Evolutionary conservation across 108 stramenopile genomes (phyloP).

Genomic region (Skeletonema marinoi): DNA sequence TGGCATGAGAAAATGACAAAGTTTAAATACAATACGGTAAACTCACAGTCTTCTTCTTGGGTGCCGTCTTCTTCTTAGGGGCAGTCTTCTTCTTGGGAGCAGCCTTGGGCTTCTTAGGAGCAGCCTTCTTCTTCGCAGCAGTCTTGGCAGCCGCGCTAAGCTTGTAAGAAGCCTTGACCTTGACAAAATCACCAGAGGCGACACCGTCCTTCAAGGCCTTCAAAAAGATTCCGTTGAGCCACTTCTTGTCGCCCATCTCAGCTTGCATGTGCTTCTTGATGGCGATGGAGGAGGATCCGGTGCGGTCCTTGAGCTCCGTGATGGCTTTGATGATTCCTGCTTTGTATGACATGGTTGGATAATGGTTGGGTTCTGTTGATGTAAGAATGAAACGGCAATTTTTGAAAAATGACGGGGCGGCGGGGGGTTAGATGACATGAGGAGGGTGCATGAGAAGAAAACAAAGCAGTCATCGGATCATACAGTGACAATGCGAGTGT

Average conservation of each 20-base stretch:
- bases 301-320: conserved; percentile 51
- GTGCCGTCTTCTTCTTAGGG: conserved; percentile 1
- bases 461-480: background rate
- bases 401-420: background rate
- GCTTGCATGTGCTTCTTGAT: conserved; percentile 61
- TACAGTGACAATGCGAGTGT: background rate
- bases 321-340: conserved; percentile 60
- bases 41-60: conserved; percentile 30
- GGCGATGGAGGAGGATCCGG: conserved; percentile 44
- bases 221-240: conserved; percentile 61
- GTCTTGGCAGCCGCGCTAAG: conserved; percentile 57
- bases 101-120: conserved; percentile 29
- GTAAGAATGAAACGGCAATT: background rate
- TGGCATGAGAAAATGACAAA: background rate
- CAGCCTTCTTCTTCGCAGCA: conserved; percentile 42
- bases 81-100: conserved; percentile 4
- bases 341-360: conserved; percentile 67
- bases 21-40: background rate
- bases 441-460: background rate
- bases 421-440: background rate
- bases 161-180: conserved; percentile 57
- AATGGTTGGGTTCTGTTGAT: background rate
- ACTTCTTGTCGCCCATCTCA: conserved; percentile 65
- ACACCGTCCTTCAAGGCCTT: conserved; percentile 42
- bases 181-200: conserved; percentile 42